phyloP scores from a whole-genome alignment of 208 protist species.

The Trypanosoma cruzi region DNA sequence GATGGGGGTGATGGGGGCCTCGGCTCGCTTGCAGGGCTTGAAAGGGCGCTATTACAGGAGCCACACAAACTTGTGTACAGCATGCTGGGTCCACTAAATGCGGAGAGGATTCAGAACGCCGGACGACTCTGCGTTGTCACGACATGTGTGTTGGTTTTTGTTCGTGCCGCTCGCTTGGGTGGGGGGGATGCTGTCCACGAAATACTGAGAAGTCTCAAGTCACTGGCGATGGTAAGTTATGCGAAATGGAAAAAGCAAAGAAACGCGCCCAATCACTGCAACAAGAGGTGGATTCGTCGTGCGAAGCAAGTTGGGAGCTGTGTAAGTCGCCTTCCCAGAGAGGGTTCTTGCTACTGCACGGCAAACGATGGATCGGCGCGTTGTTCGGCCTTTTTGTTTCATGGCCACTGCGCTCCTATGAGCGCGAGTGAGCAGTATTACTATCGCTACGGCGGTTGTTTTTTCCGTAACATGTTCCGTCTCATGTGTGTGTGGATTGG shows the following conservation, averaged over 20 bases:
- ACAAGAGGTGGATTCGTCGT: not conserved
- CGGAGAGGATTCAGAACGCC: conserved; percentile 65
- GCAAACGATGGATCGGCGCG: conserved; percentile 20
- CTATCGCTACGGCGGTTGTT: conserved; percentile 62
- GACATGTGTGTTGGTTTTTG: conserved; percentile 68
- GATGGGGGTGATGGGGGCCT: conserved; percentile 25
- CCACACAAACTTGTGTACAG: conserved; percentile 76
- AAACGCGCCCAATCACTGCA: not conserved
- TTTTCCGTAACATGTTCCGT: conserved; percentile 84
- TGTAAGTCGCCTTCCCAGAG: not conserved
- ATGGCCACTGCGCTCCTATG: conserved; percentile 58
- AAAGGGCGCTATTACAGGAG: conserved; percentile 46
- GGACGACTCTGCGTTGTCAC: conserved; percentile 69
- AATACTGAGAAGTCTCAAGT: conserved; percentile 32
- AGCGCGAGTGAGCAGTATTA: conserved; percentile 59
- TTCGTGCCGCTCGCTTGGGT: conserved; percentile 50
- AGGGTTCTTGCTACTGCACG: conserved; percentile 20
- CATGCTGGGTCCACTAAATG: conserved; percentile 57
- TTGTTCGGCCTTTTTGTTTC: conserved; percentile 33
- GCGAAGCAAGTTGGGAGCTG: not conserved
- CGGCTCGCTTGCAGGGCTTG: conserved; percentile 38
- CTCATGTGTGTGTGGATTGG: conserved; percentile 83
- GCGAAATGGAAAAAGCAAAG: conserved; percentile 36
- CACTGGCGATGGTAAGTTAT: conserved; percentile 39
- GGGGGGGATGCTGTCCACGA: conserved; percentile 28